Base-by-base conservation (phyloP, 2,329 filamentous ascomycete genomes). In the Fusarium sp. region DNA sequence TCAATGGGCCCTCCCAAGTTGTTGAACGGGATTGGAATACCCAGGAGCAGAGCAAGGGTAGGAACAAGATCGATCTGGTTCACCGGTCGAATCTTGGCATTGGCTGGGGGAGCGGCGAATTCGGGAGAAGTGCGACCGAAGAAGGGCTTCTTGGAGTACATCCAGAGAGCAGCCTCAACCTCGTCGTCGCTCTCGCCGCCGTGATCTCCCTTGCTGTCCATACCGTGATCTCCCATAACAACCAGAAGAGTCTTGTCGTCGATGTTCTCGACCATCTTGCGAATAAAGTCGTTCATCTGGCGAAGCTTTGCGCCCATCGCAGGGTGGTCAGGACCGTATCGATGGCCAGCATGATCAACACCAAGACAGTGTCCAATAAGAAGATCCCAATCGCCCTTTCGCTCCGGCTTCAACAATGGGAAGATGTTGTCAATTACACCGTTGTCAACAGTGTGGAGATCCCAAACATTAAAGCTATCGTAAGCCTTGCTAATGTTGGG, bases 141-240 rank as follows among this genome's bases (percentile, higher is more conserved):
- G 12, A 93, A 80, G 1, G 90, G 90, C 73, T 89, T 91, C 80
- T 94, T 97, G 2, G 96, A 97, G 79, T 98, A 99, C 94, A 99
- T 97, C 95, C 96, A 99, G 48, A 99, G 81, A 4, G 96, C 94
- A 59, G 96, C 94, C 80, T 99, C 90, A 9, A 99, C 89, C 79
- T 99, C 96, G 70, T 98, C 94, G 73, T 98, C 93, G 32, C 95
- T 98, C 83, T 99, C 96, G 58, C 96, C 96, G n/a, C 96, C 96
- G 77, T 99, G 96, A 72, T 99, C 96, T 20, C 96, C 96, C 82
- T 99, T 98, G 65, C 88, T 85, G 79, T 99, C 96, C 96, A 99
- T 99, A 13, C 96, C 96, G 77, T 99, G 96, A 78, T 99, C 96
- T n/a, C 96, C 96, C 94, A 99, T 97, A 16, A 99, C 92, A 22